phyloP scores from a whole-genome alignment of 192 early-diverging fungal species.

The Backusella macrospora region DNA sequence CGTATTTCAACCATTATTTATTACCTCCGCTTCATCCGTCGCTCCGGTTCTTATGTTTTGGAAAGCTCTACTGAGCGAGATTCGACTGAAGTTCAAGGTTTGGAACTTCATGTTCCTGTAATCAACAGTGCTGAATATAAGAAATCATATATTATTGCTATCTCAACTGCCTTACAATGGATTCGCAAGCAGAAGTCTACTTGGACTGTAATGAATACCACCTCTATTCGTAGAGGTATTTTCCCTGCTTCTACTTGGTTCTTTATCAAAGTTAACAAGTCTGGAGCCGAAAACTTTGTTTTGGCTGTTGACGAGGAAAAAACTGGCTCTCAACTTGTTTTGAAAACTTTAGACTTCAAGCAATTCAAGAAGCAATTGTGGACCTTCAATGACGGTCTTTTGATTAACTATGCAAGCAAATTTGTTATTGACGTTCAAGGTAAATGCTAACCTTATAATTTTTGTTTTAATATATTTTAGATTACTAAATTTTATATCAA shows the following conservation, averaged over 20 bases:
- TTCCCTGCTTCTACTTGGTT: slow-evolving; percentile 31
- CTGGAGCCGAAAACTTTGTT: slow-evolving; percentile 23
- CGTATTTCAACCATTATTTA: slow-evolving; percentile 19
- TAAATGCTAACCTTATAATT: not conserved
- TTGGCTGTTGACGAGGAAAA: slow-evolving; percentile 13
- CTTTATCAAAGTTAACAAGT: slow-evolving; percentile 31
- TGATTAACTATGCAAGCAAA: slow-evolving; percentile 33
- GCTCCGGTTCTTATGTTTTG: not conserved
- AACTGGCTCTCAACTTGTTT: slow-evolving; percentile 20
- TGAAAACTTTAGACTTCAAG: slow-evolving; percentile 21
- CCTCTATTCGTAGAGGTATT: slow-evolving; percentile 20
- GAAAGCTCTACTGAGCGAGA: not conserved
- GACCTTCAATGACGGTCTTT: slow-evolving; percentile 26
- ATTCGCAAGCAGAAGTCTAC: not conserved
- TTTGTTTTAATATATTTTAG: slow-evolving; percentile 4
- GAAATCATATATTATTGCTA: not conserved
- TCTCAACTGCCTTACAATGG: slow-evolving; percentile 14
- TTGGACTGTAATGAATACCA: slow-evolving; percentile 18
- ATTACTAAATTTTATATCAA: not conserved
- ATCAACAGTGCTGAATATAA: slow-evolving; percentile 16
- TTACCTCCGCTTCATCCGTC: slow-evolving; percentile 23
- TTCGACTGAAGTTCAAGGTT: not conserved
- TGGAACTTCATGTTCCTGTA: slow-evolving; percentile 22
- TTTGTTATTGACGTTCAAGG: slow-evolving; percentile 27
- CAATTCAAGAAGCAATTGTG: slow-evolving; percentile 30